Evolutionary conservation across 768 basidiomycete species (phyloP), one percentile per base, ranked within the genome.

Genomic region (Pisolithus marmoratus): DNA sequence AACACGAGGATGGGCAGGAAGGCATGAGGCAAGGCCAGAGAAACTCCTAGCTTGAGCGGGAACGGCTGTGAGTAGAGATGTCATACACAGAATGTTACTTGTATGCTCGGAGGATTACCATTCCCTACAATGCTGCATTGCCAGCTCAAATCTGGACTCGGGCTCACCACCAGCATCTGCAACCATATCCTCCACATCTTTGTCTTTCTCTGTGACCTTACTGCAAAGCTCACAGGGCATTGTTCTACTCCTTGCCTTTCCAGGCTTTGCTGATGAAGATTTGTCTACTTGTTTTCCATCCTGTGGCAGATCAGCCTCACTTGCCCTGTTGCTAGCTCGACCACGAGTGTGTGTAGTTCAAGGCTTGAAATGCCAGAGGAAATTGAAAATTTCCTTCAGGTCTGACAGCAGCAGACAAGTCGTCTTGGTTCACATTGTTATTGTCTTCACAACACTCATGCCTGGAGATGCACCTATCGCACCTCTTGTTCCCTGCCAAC

Each of bases 391-490:
- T 37, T 61, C 57, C 41, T 53, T 60, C 46, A 58, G 45, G 45
- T 59, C 52, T 22, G 55, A 52, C 23, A 69, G 65, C 26, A 69
- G 66, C 46, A 79, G 74, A 24, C 60, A 42, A n/a, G n/a, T 59
- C 58, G 36, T 76, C 72, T 45, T 63, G 71, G 52, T 90, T 87
- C 22, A 80, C 74, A 59, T 90, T 87, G 42, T 80, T 73, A 23
- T 87, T 85, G 5, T 80, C 83, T 43, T 89, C 87, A 60, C 76
- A 93, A 56, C 75, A 88, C 57, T 90, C 88, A 58, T 85, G 88
- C 55, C 78, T 69, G 3, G 77, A 74, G 27, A 62, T 72, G 46
- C 75, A 76, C 17, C 77, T 72, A 54, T 84, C 85, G 8, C 62
- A 62, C 52, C 85, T 70, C 27, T 64, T 67, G 61, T 77, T 65